Evolutionary conservation across 2,329 filamentous ascomycete genomes (phyloP), one percentile per base, ranked within the genome.

Genomic region (Colletotrichum lentis): DNA sequence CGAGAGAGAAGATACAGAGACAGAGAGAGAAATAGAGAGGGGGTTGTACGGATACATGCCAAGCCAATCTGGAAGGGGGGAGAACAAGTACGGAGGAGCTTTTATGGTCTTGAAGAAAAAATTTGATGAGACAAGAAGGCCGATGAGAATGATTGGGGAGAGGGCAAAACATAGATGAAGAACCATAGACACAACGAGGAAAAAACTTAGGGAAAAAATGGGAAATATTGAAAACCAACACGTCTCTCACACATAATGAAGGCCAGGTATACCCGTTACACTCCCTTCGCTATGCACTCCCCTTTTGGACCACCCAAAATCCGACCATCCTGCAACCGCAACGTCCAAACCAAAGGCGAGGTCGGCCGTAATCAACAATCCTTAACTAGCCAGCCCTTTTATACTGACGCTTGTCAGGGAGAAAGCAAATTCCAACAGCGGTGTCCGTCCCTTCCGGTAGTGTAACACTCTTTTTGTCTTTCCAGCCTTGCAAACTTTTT

Each of bases 221-320:
- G 31, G 54, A 62, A 62, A 58, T 52, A 62, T 63, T 67, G 63
- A 58, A 67, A 69, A 62, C 27, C 53, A 46, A 63, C 62, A 67
- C 54, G 20, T 62, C 62, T 62, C 58, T 74, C 76, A 76, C 77
- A 75, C 77, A 77, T 76, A 74, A 75, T 75, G 77, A 78, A 75
- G 76, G 75, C 76, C 62, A 77, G 74, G 72, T 76, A 77, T 76
- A 77, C 73, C 78, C 75, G 74, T 77, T 72, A 79, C 78, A 78
- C 79, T 78, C 77, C 78, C 77, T 77, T 79, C 79, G 79, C 79
- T 81, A 81, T 81, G 79, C 79, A 80, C 67, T 69, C 64, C 63
- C 57, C 65, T 58, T 35, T 56, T 62, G 67, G 63, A 69, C 63
- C 67, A 39, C 63, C 67, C 67, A 62, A 62, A 67, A 62, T 62